Percentiles rank a stretch among this genome's conserved stretches.
These are phyloP conservation scores for Coniochaeta sp. DNA, from an alignment of 2,329 filamentous ascomycete species.

Conservation along the genomic window DNA sequence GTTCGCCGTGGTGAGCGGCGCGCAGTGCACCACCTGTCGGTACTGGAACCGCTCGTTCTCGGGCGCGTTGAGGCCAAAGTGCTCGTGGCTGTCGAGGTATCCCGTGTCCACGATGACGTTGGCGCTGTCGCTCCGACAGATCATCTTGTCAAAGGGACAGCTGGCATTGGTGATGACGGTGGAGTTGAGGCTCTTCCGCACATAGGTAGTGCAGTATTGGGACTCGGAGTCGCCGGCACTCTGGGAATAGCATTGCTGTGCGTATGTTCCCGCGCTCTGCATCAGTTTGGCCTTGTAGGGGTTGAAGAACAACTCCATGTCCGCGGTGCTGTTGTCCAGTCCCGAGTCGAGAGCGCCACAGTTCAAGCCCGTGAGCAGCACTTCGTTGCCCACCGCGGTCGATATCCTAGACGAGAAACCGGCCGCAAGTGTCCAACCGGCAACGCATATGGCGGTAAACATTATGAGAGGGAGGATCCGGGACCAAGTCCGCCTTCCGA, in stretches of 20 bases:
- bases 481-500: neutral
- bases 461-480: neutral
- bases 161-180: slow-evolving; percentile 2
- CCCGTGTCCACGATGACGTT: slow-evolving; percentile 9
- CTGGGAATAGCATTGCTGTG: slow-evolving; percentile 4
- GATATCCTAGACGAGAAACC: slow-evolving; percentile 7
- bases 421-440: slow-evolving; percentile 2
- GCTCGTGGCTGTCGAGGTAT: slow-evolving; percentile 6
- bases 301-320: neutral
- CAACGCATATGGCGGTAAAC: neutral
- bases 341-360: slow-evolving; percentile 1
- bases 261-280: slow-evolving; percentile 4
- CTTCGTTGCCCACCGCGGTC: slow-evolving; percentile 4
- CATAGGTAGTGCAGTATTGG: neutral
- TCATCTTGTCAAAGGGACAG: slow-evolving; percentile 6
- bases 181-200: neutral
- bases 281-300: neutral
- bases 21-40: slow-evolving; percentile 5
- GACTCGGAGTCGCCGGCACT: neutral
- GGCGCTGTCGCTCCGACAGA: slow-evolving; percentile 4
- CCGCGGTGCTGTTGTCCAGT: neutral
- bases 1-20: slow-evolving; percentile 6
- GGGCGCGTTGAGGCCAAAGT: slow-evolving; percentile 9
- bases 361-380: slow-evolving; percentile 1
- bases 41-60: slow-evolving; percentile 4